Evolutionary conservation across 768 basidiomycete species (phyloP).

Genomic region (Naematelia encephala): DNA sequence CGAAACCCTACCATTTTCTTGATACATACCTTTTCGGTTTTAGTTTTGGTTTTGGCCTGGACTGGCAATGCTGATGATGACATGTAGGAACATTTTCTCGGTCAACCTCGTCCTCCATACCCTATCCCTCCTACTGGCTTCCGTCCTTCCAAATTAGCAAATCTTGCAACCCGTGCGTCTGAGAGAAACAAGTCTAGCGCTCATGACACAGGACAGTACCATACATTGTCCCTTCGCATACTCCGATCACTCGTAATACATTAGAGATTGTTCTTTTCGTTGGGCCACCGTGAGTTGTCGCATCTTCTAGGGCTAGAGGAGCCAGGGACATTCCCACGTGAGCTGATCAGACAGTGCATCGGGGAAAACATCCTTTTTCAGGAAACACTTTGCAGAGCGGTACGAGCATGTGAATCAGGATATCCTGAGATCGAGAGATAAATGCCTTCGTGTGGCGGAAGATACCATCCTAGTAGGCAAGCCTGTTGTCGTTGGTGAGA

Average conservation of each 20-base stretch:
- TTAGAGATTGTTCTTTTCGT: constrained; percentile 61
- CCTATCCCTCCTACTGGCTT: constrained; percentile 66
- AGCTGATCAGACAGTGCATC: constrained; percentile 48
- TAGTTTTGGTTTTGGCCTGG: neutral
- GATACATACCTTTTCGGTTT: no score
- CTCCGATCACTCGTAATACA: constrained; percentile 49
- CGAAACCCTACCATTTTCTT: no score
- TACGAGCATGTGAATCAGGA: constrained; percentile 90
- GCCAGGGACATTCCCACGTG: neutral
- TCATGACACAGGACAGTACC: constrained; percentile 42
- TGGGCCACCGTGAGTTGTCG: constrained; percentile 56
- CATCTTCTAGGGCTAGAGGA: neutral
- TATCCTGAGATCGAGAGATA: constrained; percentile 66
- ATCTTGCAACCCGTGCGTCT: constrained; percentile 45
- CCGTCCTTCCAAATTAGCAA: constrained; percentile 56
- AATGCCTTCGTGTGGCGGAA: constrained; percentile 67
- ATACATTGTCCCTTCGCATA: constrained; percentile 54
- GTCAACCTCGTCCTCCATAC: constrained; percentile 50
- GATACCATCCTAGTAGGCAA: constrained; percentile 58
- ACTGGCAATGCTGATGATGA: constrained; percentile 7
- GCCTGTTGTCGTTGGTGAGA: constrained; percentile 73
- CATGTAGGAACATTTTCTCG: constrained; percentile 73
- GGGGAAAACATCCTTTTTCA: constrained; percentile 82
- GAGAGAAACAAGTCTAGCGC: neutral
- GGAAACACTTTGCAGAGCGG: constrained; percentile 61